These are phyloP conservation scores for Kodamaea fungicola DNA, from an alignment of 1,139 yeast species.

Conservation along the genomic window DNA sequence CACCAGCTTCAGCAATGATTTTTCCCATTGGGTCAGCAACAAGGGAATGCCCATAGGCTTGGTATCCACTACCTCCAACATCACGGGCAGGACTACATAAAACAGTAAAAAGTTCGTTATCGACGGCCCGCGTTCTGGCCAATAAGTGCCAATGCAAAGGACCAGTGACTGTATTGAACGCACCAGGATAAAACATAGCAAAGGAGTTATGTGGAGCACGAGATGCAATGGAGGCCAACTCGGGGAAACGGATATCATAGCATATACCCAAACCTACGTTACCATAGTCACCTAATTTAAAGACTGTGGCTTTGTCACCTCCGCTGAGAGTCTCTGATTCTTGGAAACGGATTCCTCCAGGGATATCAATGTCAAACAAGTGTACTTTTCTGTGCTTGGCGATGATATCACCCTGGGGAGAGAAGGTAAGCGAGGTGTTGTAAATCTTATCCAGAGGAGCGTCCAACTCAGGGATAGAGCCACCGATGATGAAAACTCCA, in stretches of 20 bases:
- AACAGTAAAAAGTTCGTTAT: conserved; percentile 77
- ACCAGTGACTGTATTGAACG: conserved; percentile 93
- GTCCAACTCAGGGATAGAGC: conserved; percentile 81
- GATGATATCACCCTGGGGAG: conserved; percentile 65
- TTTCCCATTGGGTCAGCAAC: conserved; percentile 87
- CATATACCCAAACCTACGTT: conserved; percentile 87
- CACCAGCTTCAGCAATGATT: conserved; percentile 78
- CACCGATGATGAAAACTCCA: conserved; percentile 71
- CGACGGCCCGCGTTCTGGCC: conserved; percentile 85
- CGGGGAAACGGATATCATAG: conserved; percentile 91
- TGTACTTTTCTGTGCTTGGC: conserved; percentile 90
- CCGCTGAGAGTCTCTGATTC: conserved; percentile 74
- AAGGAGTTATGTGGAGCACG: conserved; percentile 67
- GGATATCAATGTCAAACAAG: conserved; percentile 87
- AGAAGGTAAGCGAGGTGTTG: conserved; percentile 80
- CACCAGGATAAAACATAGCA: conserved; percentile 93
- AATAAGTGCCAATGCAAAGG: conserved; percentile 91
- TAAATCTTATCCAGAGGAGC: conserved; percentile 53
- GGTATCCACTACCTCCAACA: conserved; percentile 61
- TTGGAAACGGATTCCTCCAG: conserved; percentile 81
- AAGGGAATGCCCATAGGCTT: conserved; percentile 89
- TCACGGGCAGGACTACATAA: conserved; percentile 90
- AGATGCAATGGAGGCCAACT: conserved; percentile 77
- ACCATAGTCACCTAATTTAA: conserved; percentile 67
- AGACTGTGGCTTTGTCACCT: conserved; percentile 77